phyloP scores from a whole-genome alignment of 805 yeast genomes.

The Wickerhamomyces tratensis region DNA sequence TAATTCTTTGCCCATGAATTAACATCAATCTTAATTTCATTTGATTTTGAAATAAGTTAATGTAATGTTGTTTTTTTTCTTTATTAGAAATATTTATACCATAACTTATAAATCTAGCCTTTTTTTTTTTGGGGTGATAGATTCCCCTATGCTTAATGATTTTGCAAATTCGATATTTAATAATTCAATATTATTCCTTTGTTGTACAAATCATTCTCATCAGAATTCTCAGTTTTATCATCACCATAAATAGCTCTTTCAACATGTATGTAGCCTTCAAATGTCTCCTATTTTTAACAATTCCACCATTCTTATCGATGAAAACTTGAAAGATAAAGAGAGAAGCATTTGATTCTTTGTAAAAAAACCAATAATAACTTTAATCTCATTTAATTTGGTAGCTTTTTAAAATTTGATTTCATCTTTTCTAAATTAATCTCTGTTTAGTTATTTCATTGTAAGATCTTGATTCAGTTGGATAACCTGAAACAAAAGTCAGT shows the following conservation, averaged over 20 bases:
- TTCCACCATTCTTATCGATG: slow-evolving; percentile 1
- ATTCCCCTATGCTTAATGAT: too few relatives aligned
- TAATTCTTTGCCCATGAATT: too few relatives aligned
- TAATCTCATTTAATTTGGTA: slow-evolving; percentile 1
- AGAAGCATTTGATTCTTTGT: slow-evolving; percentile 10
- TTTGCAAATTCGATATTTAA: too few relatives aligned
- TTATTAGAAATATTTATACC: too few relatives aligned
- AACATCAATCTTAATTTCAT: too few relatives aligned
- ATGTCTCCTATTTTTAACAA: slow-evolving; percentile 11
- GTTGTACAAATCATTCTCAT: neutral
- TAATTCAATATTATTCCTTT: too few relatives aligned
- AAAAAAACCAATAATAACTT: slow-evolving; percentile 4
- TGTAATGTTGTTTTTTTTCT: too few relatives aligned
- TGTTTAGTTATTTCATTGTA: slow-evolving; percentile 1
- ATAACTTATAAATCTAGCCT: too few relatives aligned
- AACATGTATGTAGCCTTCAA: slow-evolving; percentile 15
- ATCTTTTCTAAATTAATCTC: slow-evolving; percentile 2
- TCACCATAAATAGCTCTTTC: slow-evolving; percentile 16
- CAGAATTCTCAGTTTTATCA: slow-evolving; percentile 6
- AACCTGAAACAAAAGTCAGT: slow-evolving; percentile 12
- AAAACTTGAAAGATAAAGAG: slow-evolving; percentile 8
- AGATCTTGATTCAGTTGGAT: slow-evolving; percentile 7
- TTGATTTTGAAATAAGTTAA: too few relatives aligned
- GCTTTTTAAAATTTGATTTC: slow-evolving; percentile 1
- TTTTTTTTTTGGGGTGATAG: too few relatives aligned